Evolutionary conservation across 306 rosid genomes (phyloP).

Genomic region (Benincasa hispida): DNA sequence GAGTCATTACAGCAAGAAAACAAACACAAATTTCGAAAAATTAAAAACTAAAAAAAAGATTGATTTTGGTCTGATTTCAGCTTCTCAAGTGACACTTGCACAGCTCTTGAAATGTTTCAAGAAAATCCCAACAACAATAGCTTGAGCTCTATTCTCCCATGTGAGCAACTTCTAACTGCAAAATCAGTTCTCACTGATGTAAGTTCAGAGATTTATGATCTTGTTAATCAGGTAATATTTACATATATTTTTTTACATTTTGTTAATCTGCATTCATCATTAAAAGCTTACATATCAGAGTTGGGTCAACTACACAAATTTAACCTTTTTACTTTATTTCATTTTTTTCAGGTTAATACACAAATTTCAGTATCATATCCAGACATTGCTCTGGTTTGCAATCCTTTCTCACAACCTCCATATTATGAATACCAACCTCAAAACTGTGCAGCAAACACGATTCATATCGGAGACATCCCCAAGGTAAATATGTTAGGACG

Average conservation of each 20-base stretch:
- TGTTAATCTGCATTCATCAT: neutral
- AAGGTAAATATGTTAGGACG: constrained; percentile 20
- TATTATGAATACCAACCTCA: constrained; percentile 36
- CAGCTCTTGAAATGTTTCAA: constrained; percentile 41
- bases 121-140: constrained; percentile 47
- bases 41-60: too few species aligned
- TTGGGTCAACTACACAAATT: neutral
- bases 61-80: constrained; percentile 18
- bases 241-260: neutral
- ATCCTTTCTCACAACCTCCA: constrained; percentile 72
- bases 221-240: constrained; percentile 37
- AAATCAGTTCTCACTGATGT: constrained; percentile 27
- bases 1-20: too few species aligned
- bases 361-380: constrained; percentile 24
- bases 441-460: constrained; percentile 30
- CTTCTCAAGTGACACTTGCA: constrained; percentile 51
- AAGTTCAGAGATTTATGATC: constrained; percentile 29
- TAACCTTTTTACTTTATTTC: neutral
- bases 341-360: constrained; percentile 35
- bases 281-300: neutral
- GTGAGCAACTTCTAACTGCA: constrained; percentile 43
- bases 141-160: constrained; percentile 53
- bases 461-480: constrained; percentile 54
- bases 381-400: constrained; percentile 26
- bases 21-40: too few species aligned